Conservation (phyloP, 345 rosid species). For the Dipteronia sinensis region DNA sequence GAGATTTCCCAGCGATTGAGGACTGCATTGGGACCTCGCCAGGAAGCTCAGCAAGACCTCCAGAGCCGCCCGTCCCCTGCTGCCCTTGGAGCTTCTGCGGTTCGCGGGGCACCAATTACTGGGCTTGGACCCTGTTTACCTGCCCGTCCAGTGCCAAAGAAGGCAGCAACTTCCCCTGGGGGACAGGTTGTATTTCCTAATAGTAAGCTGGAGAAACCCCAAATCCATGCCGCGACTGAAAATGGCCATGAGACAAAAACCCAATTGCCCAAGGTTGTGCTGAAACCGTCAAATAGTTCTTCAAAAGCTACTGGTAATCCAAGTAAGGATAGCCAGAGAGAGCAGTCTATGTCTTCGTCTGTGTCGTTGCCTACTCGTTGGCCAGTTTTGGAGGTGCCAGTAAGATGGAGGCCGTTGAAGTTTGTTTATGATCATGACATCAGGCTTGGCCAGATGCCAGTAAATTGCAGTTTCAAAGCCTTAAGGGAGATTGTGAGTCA, state of each 20-base stretch:
- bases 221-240: slow-evolving; percentile 36
- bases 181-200: slow-evolving; percentile 37
- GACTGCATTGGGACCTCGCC: slow-evolving; percentile 66
- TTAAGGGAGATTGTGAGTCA: slow-evolving; percentile 77
- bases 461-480: slow-evolving; percentile 71
- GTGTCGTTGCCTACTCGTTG: slow-evolving; percentile 21
- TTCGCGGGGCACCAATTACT: slow-evolving; percentile 83
- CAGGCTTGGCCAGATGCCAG: slow-evolving; percentile 84
- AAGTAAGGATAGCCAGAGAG: slow-evolving; percentile 34
- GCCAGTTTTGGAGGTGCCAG: slow-evolving; percentile 39
- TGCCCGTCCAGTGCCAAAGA: slow-evolving; percentile 70
- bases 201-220: slow-evolving; percentile 57
- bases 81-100: slow-evolving; percentile 97
- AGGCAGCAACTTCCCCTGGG: slow-evolving; percentile 43
- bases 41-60: slow-evolving; percentile 81
- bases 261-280: slow-evolving; percentile 54
- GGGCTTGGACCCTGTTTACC: slow-evolving; percentile 96
- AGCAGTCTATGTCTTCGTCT: slow-evolving; percentile 32
- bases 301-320: slow-evolving; percentile 38
- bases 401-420: slow-evolving; percentile 71
- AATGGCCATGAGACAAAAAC: slow-evolving; percentile 56
- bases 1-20: slow-evolving; percentile 70
- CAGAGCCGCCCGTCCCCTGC: slow-evolving; percentile 97
- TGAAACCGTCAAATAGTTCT: slow-evolving; percentile 59
- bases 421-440: slow-evolving; percentile 95